Conservation (phyloP, 2,329 filamentous ascomycete genomes). For the Aspergillus texensis region DNA sequence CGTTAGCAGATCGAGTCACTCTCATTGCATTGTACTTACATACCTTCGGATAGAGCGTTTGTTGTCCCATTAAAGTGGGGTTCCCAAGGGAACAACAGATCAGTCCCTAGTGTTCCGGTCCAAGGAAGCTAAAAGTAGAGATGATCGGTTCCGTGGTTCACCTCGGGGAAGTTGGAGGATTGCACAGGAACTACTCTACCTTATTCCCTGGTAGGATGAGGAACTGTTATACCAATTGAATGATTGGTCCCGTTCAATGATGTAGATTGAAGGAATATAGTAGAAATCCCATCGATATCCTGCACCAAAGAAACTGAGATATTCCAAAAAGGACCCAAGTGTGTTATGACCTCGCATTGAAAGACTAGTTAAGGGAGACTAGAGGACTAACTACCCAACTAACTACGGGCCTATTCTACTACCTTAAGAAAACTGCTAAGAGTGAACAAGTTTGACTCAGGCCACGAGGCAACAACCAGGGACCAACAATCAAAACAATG, state of each 20-base stretch:
- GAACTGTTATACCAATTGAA: neutral
- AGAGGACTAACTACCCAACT: neutral
- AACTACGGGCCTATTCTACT: neutral
- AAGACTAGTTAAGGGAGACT: neutral
- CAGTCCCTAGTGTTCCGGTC: constrained; percentile 1
- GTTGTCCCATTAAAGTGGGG: constrained; percentile 24
- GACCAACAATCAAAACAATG: constrained; percentile 3
- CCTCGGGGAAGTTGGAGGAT: neutral
- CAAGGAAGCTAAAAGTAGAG: constrained; percentile 12
- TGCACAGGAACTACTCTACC: neutral
- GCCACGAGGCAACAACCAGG: constrained; percentile 2
- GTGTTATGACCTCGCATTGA: neutral
- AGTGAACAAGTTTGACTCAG: constrained; percentile 1
- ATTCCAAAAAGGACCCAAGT: neutral
- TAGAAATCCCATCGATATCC: neutral
- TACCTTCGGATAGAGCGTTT: constrained; percentile 12
- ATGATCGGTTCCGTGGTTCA: constrained; percentile 22
- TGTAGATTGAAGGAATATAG: neutral
- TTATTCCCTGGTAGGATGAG: neutral
- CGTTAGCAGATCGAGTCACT: neutral
- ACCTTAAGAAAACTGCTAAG: neutral
- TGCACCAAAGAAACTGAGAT: neutral
- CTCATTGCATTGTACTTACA: neutral
- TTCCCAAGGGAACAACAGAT: neutral
- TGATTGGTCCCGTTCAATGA: neutral